These are phyloP conservation scores for Kregervanrija fluxuum DNA, from an alignment of 805 yeast genomes.

Conservation along the genomic window DNA sequence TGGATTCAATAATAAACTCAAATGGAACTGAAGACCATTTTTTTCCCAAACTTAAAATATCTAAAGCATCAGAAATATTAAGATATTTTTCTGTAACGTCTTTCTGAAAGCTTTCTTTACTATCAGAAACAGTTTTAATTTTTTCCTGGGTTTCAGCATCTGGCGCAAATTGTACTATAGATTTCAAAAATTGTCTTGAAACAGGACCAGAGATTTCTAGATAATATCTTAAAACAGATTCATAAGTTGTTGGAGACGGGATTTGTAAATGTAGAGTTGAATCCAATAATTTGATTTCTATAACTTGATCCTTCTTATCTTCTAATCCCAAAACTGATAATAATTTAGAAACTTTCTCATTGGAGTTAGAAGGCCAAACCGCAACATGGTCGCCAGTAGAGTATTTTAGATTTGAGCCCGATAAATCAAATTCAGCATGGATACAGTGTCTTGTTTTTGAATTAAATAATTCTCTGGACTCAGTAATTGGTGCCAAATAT, in stretches of 20 bases:
- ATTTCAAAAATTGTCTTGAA: slow-evolving; percentile 76
- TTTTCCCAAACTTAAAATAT: slow-evolving; percentile 49
- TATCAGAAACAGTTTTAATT: slow-evolving; percentile 49
- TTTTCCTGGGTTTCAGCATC: slow-evolving; percentile 43
- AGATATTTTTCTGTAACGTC: slow-evolving; percentile 54
- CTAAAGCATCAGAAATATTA: slow-evolving; percentile 72
- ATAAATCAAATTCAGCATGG: slow-evolving; percentile 82
- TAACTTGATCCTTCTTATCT: slow-evolving; percentile 45
- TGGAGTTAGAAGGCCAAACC: slow-evolving; percentile 85
- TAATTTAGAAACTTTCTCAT: slow-evolving; percentile 65
- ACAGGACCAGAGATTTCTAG: slow-evolving; percentile 90
- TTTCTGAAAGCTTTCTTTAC: slow-evolving; percentile 60
- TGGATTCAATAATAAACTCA: slow-evolving; percentile 71
- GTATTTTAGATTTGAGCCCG: slow-evolving; percentile 68
- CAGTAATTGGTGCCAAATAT: slow-evolving; percentile 59
- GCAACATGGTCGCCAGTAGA: slow-evolving; percentile 96
- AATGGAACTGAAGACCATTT: slow-evolving; percentile 79
- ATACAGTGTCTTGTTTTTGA: slow-evolving; percentile 64
- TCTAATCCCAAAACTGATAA: slow-evolving; percentile 54
- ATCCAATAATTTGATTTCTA: slow-evolving; percentile 65
- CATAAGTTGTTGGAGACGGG: slow-evolving; percentile 84
- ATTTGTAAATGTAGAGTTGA: slow-evolving; percentile 48
- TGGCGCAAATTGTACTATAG: slow-evolving; percentile 81
- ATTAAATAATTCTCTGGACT: slow-evolving; percentile 64
- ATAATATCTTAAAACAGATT: slow-evolving; percentile 75